A percentile compares a stretch with the other conserved stretches of the same genome.
Conservation (phyloP, 1,139 yeast genomes). For the Diutina pseudorugosa region DNA sequence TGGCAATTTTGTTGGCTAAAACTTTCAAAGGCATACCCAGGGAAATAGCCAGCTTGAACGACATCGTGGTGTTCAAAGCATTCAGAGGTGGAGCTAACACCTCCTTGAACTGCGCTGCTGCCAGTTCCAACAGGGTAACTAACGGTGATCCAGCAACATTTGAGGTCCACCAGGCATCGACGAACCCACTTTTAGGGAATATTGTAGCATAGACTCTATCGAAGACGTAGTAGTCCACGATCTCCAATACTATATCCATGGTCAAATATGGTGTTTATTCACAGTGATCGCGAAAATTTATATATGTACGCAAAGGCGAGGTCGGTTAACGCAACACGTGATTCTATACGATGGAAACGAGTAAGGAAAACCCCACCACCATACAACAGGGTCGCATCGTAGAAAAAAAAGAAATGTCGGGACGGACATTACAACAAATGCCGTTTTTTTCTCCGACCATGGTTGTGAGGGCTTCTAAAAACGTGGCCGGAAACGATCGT, state of each 20-base stretch:
- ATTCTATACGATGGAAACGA: not conserved
- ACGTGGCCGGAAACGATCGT: not conserved
- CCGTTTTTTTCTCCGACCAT: not conserved
- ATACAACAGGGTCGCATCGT: not conserved
- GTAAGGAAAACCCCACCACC: not conserved
- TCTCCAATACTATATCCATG: conserved; percentile 88
- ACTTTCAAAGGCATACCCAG: not conserved
- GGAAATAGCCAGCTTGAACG: not conserved
- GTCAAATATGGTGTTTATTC: not conserved
- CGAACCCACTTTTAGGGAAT: conserved; percentile 23
- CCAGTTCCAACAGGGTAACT: conserved; percentile 5
- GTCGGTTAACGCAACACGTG: not conserved
- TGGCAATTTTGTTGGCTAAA: conserved; percentile 12
- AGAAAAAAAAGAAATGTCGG: not conserved
- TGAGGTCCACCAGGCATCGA: conserved; percentile 8
- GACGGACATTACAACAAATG: not conserved
- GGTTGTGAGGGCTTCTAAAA: not conserved
- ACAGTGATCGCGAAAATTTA: not conserved
- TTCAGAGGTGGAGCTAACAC: not conserved
- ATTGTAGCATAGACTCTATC: conserved; percentile 57
- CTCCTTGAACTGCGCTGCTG: not conserved
- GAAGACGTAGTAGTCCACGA: conserved; percentile 54
- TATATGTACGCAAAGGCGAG: not conserved
- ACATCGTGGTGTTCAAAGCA: not conserved
- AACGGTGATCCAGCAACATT: conserved; percentile 8